Percentiles rank a stretch among this genome's conserved stretches.
These are phyloP conservation scores for Zasmidium angulare DNA, from an alignment of 2,329 filamentous ascomycete genomes.

Conservation along the genomic window DNA sequence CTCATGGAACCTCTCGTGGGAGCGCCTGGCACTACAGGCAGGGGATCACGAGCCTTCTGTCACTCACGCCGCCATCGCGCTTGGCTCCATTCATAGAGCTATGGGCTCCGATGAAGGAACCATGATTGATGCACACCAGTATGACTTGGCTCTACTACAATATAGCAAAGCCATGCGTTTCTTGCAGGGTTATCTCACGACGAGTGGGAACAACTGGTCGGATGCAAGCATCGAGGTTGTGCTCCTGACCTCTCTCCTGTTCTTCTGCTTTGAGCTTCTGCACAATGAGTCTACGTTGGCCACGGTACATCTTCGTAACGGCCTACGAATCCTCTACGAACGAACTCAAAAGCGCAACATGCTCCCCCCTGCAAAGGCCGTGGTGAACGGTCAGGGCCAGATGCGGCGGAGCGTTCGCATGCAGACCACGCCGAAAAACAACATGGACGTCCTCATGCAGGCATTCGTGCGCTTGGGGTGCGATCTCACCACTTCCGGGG, in stretches of 20 bases:
- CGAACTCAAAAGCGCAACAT: background rate
- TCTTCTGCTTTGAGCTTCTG: background rate
- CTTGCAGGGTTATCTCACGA: background rate
- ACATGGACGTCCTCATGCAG: background rate
- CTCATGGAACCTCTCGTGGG: background rate
- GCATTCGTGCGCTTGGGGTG: background rate
- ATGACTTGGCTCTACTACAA: background rate
- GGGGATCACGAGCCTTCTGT: background rate
- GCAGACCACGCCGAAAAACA: background rate
- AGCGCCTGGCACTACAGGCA: background rate
- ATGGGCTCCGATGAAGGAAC: background rate
- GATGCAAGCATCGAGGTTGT: background rate
- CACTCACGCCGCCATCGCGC: background rate
- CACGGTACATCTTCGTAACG: background rate
- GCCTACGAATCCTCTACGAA: background rate
- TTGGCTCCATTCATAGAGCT: background rate
- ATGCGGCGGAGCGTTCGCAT: background rate
- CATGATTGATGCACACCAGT: background rate
- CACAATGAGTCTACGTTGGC: background rate
- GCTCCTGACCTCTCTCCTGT: background rate
- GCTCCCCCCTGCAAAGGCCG: background rate
- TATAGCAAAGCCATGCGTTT: background rate
- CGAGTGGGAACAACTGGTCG: background rate
- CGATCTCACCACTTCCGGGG: background rate
- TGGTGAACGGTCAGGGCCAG: background rate